phyloP scores from a whole-genome alignment of 2,329 filamentous ascomycete species.

The Nakataea oryzae region DNA sequence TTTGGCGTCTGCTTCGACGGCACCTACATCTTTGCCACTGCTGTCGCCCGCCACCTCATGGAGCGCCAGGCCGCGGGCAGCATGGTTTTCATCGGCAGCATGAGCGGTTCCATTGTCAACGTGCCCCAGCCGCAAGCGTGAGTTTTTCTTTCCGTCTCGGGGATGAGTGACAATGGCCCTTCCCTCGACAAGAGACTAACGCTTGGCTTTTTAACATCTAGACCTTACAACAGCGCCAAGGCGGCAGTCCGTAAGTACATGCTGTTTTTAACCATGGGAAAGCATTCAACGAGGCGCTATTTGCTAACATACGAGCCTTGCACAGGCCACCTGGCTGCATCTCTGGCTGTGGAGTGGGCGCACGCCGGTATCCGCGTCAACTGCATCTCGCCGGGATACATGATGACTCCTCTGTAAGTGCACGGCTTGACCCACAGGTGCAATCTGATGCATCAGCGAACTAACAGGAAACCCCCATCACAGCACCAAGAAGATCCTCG shows the following conservation, averaged over 20 bases:
- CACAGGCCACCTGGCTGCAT: slow-evolving; percentile 77
- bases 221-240: slow-evolving; percentile 86
- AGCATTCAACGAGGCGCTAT: too few relatives aligned
- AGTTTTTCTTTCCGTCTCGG: slow-evolving; percentile 14
- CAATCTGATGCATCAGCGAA: slow-evolving; percentile 1
- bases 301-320: too few relatives aligned
- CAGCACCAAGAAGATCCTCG: slow-evolving; percentile 74
- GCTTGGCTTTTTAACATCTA: slow-evolving; percentile 14
- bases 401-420: slow-evolving; percentile 90
- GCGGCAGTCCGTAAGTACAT: slow-evolving; percentile 86
- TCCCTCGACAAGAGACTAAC: background rate
- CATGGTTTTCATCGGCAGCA: slow-evolving; percentile 92
- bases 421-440: too few relatives aligned
- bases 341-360: slow-evolving; percentile 90
- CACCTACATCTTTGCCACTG: slow-evolving; percentile 79
- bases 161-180: background rate
- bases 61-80: slow-evolving; percentile 67
- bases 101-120: slow-evolving; percentile 90
- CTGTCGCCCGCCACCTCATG: slow-evolving; percentile 82
- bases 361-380: slow-evolving; percentile 82
- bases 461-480: background rate
- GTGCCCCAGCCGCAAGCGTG: slow-evolving; percentile 83
- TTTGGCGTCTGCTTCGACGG: slow-evolving; percentile 92
- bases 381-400: slow-evolving; percentile 91
- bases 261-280: too few relatives aligned